Conservation (phyloP, 257 asterid species). For the Solanum pimpinellifolium region DNA sequence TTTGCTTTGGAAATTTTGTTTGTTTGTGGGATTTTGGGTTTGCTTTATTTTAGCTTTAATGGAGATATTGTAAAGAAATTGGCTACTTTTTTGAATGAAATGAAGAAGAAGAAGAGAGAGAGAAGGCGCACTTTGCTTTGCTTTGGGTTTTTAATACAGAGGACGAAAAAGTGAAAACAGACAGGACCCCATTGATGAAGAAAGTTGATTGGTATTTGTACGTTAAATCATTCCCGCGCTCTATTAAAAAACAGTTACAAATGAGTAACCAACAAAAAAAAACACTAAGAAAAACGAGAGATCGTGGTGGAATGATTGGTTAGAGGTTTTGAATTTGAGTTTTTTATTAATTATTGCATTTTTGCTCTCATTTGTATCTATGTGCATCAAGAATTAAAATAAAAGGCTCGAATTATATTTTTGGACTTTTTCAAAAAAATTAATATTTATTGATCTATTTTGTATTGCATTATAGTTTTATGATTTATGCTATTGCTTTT, state of each 20-base stretch:
- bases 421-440: neutral
- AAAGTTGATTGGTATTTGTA: neutral
- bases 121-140: constrained; percentile 22
- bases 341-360: too few species aligned
- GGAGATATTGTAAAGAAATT: constrained; percentile 2
- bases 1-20: neutral
- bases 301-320: neutral
- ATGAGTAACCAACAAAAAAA: neutral
- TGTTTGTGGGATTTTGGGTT: neutral
- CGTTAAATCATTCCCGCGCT: neutral
- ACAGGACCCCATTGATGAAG: neutral
- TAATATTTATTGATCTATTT: fast-evolving
- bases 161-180: neutral
- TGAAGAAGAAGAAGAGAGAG: neutral
- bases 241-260: neutral
- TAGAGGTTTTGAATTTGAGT: neutral
- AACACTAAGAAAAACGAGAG: neutral
- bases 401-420: neutral
- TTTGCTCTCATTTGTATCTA: neutral
- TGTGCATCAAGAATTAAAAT: neutral
- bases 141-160: constrained; percentile 1
- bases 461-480: neutral
- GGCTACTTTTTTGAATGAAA: constrained; percentile 7
- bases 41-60: neutral
- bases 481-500: neutral